Percentiles rank a stretch among this genome's conserved stretches.
phyloP scores from a whole-genome alignment of 2,329 filamentous ascomycete genomes.

The Botryosphaeria dothidea region DNA sequence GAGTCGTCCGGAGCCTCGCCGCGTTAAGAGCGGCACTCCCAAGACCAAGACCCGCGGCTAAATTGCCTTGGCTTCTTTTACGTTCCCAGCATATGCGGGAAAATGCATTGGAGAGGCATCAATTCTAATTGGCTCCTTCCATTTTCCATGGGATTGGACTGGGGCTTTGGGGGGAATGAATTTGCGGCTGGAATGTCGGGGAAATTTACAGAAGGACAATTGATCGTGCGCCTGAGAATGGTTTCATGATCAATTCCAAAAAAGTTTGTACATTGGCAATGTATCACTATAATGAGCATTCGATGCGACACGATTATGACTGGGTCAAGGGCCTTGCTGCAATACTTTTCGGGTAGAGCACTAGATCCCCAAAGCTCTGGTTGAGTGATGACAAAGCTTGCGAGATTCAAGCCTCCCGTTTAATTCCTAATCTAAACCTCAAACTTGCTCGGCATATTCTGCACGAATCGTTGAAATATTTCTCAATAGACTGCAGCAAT shows the following conservation, averaged over 20 bases:
- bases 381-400: no score
- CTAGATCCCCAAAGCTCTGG: no score
- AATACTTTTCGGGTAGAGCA: no score
- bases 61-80: background rate
- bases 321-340: background rate
- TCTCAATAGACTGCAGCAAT: no score
- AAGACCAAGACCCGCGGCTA: slow-evolving; percentile 33
- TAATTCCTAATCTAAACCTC: background rate
- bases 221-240: slow-evolving; percentile 2
- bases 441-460: no score
- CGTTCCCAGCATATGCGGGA: background rate
- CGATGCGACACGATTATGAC: background rate
- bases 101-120: background rate
- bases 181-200: background rate
- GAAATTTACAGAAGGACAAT: background rate
- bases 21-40: slow-evolving; percentile 54
- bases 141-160: background rate
- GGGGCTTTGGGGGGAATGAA: background rate
- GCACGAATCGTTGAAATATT: no score
- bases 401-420: no score
- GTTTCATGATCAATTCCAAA: background rate
- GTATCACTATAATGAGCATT: background rate
- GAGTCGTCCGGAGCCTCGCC: slow-evolving; percentile 73
- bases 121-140: background rate
- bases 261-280: slow-evolving; percentile 6